Conservation (phyloP, 108 stramenopile genomes). For the Cyclotella choctawhatcheeana region DNA sequence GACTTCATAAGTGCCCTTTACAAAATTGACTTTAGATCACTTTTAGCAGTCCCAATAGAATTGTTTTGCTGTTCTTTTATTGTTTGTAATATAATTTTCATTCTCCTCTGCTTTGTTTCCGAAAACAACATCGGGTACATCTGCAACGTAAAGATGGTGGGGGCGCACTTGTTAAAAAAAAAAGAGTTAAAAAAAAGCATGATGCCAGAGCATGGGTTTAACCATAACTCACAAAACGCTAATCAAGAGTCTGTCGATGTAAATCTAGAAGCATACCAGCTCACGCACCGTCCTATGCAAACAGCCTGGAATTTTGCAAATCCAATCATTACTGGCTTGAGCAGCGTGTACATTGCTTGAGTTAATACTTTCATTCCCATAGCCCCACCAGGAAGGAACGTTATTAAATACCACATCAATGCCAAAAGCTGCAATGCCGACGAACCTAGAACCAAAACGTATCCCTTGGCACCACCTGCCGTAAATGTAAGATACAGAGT, state of each 20-base stretch:
- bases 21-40: too few species aligned
- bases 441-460: slow-evolving; percentile 68
- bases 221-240: slow-evolving; percentile 15
- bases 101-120: slow-evolving; percentile 33
- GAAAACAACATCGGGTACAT: slow-evolving; percentile 24
- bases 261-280: slow-evolving; percentile 57
- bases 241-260: slow-evolving; percentile 29
- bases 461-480: slow-evolving; percentile 80
- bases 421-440: slow-evolving; percentile 78
- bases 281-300: slow-evolving; percentile 61
- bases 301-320: slow-evolving; percentile 75
- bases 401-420: slow-evolving; percentile 88
- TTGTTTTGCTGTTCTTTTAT: too few species aligned
- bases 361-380: slow-evolving; percentile 74
- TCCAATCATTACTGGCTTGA: slow-evolving; percentile 72
- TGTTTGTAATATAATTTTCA: not conserved
- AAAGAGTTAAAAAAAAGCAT: not conserved
- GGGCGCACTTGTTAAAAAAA: slow-evolving; percentile 10
- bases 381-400: slow-evolving; percentile 89
- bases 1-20: not conserved
- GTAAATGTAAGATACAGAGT: slow-evolving; percentile 83
- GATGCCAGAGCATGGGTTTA: slow-evolving; percentile 6
- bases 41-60: too few species aligned
- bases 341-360: slow-evolving; percentile 68
- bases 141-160: slow-evolving; percentile 1